Evolutionary conservation across 2,329 filamentous ascomycete species (phyloP), one percentile per base, ranked within the genome.

Genomic region (Setomelanomma holmii): DNA sequence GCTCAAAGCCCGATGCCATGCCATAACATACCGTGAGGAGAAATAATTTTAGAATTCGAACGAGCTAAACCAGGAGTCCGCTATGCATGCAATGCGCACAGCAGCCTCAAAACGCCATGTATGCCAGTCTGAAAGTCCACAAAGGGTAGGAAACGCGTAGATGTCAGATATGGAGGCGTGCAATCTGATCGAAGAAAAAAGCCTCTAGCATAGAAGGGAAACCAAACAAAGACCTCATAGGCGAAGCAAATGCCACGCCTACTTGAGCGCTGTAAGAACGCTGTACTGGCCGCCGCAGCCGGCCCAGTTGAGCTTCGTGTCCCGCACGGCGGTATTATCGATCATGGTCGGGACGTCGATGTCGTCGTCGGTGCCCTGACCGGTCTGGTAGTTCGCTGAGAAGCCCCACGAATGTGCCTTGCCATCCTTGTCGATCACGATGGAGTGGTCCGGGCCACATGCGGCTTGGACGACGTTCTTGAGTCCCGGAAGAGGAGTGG

Each of bases 261-360:
- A 65, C 51, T 67, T 68, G 56, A 66, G 63, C 42, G 63, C 68
- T 33, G 82, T 80, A n/a, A 90, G 64, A 20, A 90, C 76, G 1
- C 87, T 89, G 73, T 86, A 97, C 70, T 97, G 93, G 4, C 92
- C 92, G 60, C 93, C 93, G n/a, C 89, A 89, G 38, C 90, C 90
- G n/a, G 89, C 90, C 76, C 83, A 91, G 27, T 86, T 82, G 38
- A 97, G 81, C 73, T 87, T 86, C 76, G 89, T 87, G 36, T 85
- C 90, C 23, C 86, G 83, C 22, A 95, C 84, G 36, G 91, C 92
- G 11, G 87, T 89, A 78, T 96, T 96, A 67, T 96, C 89, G 49
- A 97, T 90, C 42, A 88, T 67, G 0, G 89, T 95, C 0, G 93
- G 91, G 20, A 84, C 81, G 61, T 88, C 83, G 23, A 96, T 83